phyloP scores from a whole-genome alignment of 176 grass and related monocot genomes.

The Lolium perenne region DNA sequence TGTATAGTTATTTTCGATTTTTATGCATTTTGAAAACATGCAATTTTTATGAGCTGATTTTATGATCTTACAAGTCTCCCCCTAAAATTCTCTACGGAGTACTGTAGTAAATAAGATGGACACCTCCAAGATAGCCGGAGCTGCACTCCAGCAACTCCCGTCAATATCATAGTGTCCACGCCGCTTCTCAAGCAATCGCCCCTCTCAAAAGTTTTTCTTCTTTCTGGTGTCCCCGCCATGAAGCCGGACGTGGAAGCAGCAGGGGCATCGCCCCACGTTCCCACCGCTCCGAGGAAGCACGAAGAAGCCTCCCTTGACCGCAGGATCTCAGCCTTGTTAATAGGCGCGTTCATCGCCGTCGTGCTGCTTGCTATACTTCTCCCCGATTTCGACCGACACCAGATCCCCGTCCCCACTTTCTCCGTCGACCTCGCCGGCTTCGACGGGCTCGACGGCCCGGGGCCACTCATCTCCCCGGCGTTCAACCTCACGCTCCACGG shows the following conservation, averaged over 20 bases:
- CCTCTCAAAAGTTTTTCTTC: background rate
- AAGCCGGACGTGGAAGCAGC: background rate
- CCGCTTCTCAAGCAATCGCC: too few relatives aligned
- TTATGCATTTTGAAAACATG: too few relatives aligned
- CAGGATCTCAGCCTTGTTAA: background rate
- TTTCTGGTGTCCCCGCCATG: background rate
- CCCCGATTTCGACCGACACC: background rate
- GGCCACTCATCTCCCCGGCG: background rate
- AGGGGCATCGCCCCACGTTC: background rate
- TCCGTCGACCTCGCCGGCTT: conserved; percentile 4
- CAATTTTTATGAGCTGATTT: too few relatives aligned
- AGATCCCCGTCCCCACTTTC: background rate
- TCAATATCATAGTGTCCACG: too few relatives aligned
- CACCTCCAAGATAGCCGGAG: too few relatives aligned
- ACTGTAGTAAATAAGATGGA: too few relatives aligned
- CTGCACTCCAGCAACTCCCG: too few relatives aligned
- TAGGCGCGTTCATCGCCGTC: background rate
- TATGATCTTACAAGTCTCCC: too few relatives aligned
- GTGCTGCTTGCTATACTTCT: background rate
- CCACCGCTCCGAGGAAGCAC: background rate
- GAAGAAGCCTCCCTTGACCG: too few relatives aligned
- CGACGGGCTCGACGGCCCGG: conserved; percentile 20
- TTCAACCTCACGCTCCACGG: conserved; percentile 23
- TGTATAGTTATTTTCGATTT: too few relatives aligned
- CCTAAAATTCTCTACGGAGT: too few relatives aligned